These are phyloP conservation scores for Phytopythium sindhum DNA, from an alignment of 352 stramenopile species.

Conservation along the genomic window DNA sequence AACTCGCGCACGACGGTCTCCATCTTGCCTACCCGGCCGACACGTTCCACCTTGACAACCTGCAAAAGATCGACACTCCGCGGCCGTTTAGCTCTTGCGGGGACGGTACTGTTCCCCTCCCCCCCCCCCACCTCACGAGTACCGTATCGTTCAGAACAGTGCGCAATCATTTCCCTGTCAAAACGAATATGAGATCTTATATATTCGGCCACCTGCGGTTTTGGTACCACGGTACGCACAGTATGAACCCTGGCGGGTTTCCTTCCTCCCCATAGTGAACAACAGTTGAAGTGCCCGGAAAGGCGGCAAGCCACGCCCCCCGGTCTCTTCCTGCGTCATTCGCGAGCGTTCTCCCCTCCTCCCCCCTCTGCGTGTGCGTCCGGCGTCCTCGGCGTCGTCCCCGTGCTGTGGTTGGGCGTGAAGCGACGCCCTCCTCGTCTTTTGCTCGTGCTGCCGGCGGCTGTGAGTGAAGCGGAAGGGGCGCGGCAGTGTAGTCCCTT, in stretches of 20 bases:
- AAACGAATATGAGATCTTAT: slow-evolving; percentile 5
- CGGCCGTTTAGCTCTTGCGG: slow-evolving; percentile 7
- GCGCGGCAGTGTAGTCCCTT: neutral
- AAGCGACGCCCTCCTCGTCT: neutral
- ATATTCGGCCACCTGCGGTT: neutral
- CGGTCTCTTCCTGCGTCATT: neutral
- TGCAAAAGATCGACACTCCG: slow-evolving; percentile 2
- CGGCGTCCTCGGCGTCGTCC: neutral
- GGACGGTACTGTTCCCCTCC: neutral
- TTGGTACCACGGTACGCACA: neutral
- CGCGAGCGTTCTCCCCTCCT: neutral
- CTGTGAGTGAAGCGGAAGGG: neutral
- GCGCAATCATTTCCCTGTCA: neutral
- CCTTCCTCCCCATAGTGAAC: neutral
- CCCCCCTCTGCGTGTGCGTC: neutral
- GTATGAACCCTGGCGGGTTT: neutral
- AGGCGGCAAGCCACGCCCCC: neutral
- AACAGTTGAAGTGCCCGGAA: neutral
- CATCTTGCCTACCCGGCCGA: slow-evolving; percentile 27
- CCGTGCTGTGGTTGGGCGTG: neutral
- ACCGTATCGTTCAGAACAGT: neutral
- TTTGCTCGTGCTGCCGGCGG: neutral
- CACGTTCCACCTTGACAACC: neutral
- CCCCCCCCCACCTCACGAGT: neutral
- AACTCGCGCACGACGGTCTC: slow-evolving; percentile 71